Conservation (phyloP, 2,329 filamentous ascomycete species). For the Apiospora arundinis region DNA sequence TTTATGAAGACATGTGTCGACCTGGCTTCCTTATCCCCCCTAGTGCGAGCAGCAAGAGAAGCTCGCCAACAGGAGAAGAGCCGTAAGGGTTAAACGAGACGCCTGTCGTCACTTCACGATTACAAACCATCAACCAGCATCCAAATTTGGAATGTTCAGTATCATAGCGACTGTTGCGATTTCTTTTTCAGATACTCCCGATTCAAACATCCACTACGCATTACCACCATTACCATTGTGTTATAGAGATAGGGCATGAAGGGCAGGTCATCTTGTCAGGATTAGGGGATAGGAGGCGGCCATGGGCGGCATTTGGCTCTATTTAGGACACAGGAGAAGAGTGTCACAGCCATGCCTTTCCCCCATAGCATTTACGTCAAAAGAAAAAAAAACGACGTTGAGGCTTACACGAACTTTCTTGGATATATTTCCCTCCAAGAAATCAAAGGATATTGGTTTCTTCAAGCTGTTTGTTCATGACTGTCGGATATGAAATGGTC, state of each 20-base stretch:
- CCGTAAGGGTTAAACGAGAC: slow-evolving; percentile 61
- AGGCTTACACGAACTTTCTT: background rate
- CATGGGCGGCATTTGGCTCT: background rate
- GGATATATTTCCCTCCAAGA: background rate
- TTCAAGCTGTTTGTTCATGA: background rate
- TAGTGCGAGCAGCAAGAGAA: slow-evolving; percentile 85
- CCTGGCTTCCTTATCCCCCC: slow-evolving; percentile 77
- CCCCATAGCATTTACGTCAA: background rate
- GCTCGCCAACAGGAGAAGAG: slow-evolving; percentile 86
- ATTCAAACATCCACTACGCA: slow-evolving; percentile 15
- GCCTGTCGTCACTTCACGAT: background rate
- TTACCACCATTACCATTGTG: background rate
- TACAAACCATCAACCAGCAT: slow-evolving; percentile 15
- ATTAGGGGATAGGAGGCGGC: background rate
- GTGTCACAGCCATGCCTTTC: background rate
- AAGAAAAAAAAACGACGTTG: background rate
- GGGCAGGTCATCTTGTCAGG: background rate
- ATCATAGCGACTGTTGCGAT: slow-evolving; percentile 19
- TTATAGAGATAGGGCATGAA: slow-evolving; percentile 18
- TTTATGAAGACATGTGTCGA: slow-evolving; percentile 82
- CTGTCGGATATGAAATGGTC: slow-evolving; percentile 7
- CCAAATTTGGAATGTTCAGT: background rate
- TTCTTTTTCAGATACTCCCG: slow-evolving; percentile 19
- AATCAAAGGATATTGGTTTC: background rate
- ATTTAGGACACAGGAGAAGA: background rate